Percentiles rank a stretch among this genome's conserved stretches.
Conservation (phyloP, 306 rosid species). For the Glycyrrhiza uralensis region DNA sequence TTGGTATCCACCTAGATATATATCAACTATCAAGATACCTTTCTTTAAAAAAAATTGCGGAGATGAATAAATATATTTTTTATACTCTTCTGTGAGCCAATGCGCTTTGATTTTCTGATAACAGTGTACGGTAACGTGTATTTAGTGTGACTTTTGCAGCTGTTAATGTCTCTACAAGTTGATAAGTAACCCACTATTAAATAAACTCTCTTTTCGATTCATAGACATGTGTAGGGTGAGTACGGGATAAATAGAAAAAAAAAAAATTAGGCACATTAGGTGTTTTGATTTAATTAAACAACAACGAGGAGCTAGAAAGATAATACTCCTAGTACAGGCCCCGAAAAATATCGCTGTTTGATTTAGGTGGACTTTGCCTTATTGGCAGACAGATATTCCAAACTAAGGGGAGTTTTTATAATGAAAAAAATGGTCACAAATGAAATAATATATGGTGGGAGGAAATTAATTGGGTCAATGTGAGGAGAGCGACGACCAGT, state of each 20-base stretch:
- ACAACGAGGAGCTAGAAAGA: background rate
- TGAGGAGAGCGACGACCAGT: slow-evolving; percentile 32
- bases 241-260: background rate
- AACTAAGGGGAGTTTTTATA: slow-evolving; percentile 21
- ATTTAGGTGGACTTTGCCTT: slow-evolving; percentile 44
- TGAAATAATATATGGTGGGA: slow-evolving; percentile 17
- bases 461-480: slow-evolving; percentile 40
- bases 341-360: background rate
- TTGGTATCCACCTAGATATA: background rate
- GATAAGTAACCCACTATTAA: background rate
- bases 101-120: background rate
- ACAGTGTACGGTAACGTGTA: background rate
- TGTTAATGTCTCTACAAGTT: background rate
- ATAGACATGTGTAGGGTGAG: background rate
- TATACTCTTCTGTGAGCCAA: background rate
- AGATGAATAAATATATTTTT: too few relatives aligned
- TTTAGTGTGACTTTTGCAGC: background rate
- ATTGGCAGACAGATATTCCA: slow-evolving; percentile 65
- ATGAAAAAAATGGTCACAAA: slow-evolving; percentile 13
- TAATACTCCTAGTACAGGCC: background rate
- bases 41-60: too few relatives aligned
- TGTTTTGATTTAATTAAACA: slow-evolving; percentile 16
- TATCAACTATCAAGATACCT: too few relatives aligned
- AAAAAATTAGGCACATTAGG: background rate
- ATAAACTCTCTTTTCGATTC: background rate